Base-by-base conservation (phyloP, 2,329 filamentous ascomycete species). In the Akanthomyces uredinophilus region DNA sequence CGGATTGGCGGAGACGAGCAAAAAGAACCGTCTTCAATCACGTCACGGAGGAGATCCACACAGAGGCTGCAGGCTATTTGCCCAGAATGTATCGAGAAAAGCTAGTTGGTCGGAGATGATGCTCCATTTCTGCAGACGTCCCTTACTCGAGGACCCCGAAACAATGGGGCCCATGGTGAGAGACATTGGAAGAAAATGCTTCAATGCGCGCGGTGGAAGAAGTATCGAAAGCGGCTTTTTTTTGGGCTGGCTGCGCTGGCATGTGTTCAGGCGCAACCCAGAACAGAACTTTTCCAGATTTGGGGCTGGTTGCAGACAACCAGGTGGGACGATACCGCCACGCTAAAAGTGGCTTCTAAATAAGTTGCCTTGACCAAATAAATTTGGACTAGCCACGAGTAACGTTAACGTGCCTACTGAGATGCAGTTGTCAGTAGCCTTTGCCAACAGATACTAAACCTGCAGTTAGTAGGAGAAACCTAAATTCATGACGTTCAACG, bases 11-110 rank as follows among this genome's bases (percentile, higher is more conserved):
- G 20, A 57, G 55, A 39, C 22, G 52, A 39, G 20, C 14, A 35
- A 52, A 24, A 35, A 24, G n/a, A 53, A 37, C 57, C 49, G 27
- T 35, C 49, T 44, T 53, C 57, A 37, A 60, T 60, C 57, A 60
- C 57, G 57, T 53, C 57, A 60, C 57, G 20, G 57, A 51, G 1
- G 35, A 35, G 57, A 60, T 60, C 57, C 57, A 60, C 57, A 50
- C 22, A 27, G 35, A 27, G 20, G 5, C 27, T 39, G 51, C 10
- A 39, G 32, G 20, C 49, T 35, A n/a, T 29, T 32, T 52, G 49
- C 7, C 51, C 41, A n/a, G n/a, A n/a, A 47, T 27, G 14, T 27
- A 49, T 49, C 46, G 22, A 27, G 18, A 22, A 29, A 41, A 35
- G 20, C 32, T 10, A 39, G 32, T 16, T 35, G 8, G 18, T 24